These are phyloP conservation scores for Leccinum subspadiceum DNA, from an alignment of 1,284 basidiomycete species.

Conservation along the genomic window DNA sequence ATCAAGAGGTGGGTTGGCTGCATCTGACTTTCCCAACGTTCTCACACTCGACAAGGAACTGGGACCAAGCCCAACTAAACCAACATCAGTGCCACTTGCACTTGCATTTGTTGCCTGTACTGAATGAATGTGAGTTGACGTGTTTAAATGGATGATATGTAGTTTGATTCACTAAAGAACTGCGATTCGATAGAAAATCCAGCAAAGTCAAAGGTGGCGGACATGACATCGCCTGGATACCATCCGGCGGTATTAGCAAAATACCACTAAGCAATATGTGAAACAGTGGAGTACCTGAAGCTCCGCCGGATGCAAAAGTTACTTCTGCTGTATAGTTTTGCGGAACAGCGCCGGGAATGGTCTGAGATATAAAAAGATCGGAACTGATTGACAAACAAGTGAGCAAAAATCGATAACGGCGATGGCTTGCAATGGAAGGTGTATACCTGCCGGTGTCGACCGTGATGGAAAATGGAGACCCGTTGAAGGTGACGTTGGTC, in stretches of 20 bases:
- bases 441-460: constrained; percentile 69
- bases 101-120: constrained; percentile 28
- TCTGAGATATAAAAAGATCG: constrained; percentile 27
- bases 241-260: background rate
- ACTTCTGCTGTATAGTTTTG: constrained; percentile 18
- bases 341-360: constrained; percentile 18
- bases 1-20: constrained; percentile 54
- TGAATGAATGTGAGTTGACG: constrained; percentile 3
- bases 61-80: constrained; percentile 55
- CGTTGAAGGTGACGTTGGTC: constrained; percentile 53
- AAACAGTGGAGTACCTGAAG: constrained; percentile 13
- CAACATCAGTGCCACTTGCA: constrained; percentile 29
- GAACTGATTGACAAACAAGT: constrained; percentile 17
- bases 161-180: constrained; percentile 53
- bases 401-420: background rate
- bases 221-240: constrained; percentile 49
- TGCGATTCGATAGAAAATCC: constrained; percentile 54
- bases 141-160: background rate
- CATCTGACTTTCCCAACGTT: constrained; percentile 16
- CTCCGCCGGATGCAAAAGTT: constrained; percentile 19
- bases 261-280: background rate
- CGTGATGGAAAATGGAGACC: constrained; percentile 45
- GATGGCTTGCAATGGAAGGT: background rate
- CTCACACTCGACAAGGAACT: constrained; percentile 38
- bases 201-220: constrained; percentile 51